A percentile compares a stretch with the other conserved stretches of the same genome.
Evolutionary conservation across 306 rosid genomes (phyloP).

Genomic region (Urtica urens): DNA sequence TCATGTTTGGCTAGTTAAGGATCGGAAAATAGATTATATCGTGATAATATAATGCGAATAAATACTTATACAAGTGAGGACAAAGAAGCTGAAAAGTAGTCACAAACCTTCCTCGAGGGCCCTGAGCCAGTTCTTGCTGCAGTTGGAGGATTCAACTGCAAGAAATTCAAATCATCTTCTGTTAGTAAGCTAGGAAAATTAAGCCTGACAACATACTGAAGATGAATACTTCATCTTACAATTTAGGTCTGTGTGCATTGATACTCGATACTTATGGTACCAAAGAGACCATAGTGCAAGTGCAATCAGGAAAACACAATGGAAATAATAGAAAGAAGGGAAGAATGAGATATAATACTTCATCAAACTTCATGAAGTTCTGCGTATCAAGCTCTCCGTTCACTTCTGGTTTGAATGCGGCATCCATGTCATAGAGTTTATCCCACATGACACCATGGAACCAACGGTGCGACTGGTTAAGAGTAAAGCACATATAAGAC

Average conservation of each 20-base stretch:
- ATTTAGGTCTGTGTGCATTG: too few relatives aligned
- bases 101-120: slow-evolving; percentile 80
- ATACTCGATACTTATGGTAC: background rate
- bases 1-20: background rate
- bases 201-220: background rate
- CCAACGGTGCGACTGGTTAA: slow-evolving; percentile 95
- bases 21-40: background rate
- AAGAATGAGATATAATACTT: slow-evolving; percentile 37
- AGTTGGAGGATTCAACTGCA: slow-evolving; percentile 75
- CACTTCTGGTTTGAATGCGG: slow-evolving; percentile 93
- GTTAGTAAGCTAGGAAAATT: background rate
- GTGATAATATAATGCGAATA: background rate
- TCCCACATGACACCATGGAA: slow-evolving; percentile 77
- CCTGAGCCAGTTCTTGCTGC: slow-evolving; percentile 72
- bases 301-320: background rate
- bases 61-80: background rate
- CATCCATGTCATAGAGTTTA: slow-evolving; percentile 87
- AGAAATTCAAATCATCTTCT: slow-evolving; percentile 10
- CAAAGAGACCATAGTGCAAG: background rate
- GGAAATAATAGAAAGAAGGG: background rate
- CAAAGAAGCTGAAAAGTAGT: slow-evolving; percentile 12
- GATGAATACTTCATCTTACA: background rate
- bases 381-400: slow-evolving; percentile 97
- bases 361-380: slow-evolving; percentile 98
- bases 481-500: slow-evolving; percentile 12